Evolutionary conservation across 2,329 filamentous ascomycete genomes (phyloP), one percentile per base, ranked within the genome.

Genomic region (Phaeosphaeria sp.): DNA sequence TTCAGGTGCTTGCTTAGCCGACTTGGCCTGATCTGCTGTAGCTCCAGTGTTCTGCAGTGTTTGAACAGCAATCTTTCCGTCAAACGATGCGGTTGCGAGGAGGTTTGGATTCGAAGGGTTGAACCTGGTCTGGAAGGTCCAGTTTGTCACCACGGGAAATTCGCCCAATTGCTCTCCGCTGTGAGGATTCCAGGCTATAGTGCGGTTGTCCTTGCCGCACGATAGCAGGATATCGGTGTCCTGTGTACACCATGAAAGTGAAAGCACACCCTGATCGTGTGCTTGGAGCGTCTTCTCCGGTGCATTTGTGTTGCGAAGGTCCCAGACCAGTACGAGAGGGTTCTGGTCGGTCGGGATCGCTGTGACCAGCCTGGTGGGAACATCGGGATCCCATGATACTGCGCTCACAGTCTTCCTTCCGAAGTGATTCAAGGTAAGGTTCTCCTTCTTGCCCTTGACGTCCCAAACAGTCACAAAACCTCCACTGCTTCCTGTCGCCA

Each of bases 381-480:
- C 94, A 72, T 95, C 92, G 0, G 95, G 96, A 72, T 99, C 95
- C 95, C 95, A 99, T 13, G 93, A 93, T 68, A 99, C 92, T 58
- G 96, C 90, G 78, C 93, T 97, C 71, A 98, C 93, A 53, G 93
- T 85, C 80, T 97, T 99, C 62, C 95, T 88, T 73, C 92, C 95
- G 64, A 84, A 82, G 74, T 91, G 91, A 83, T 97, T 99, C 64
- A 99, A 83, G 36, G 93, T 97, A 78, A 99, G 82, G 55, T 93
- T 97, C 68, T 97, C 93, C 81, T 97, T 97, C 86, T 97, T 98
- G 13, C 92, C 93, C 83, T 97, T 97, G 64, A 98, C 85, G 80
- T 99, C 95, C 95, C 95, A 99, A 18, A 99, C 94, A 1, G 95
- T 98, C 36, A 98, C 93, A 72, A 98, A 96, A 4, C 95, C 95